Percentiles rank a stretch among this genome's conserved stretches.
Evolutionary conservation across 441 rosid species (phyloP).

Genomic region (Populus hybrid): DNA sequence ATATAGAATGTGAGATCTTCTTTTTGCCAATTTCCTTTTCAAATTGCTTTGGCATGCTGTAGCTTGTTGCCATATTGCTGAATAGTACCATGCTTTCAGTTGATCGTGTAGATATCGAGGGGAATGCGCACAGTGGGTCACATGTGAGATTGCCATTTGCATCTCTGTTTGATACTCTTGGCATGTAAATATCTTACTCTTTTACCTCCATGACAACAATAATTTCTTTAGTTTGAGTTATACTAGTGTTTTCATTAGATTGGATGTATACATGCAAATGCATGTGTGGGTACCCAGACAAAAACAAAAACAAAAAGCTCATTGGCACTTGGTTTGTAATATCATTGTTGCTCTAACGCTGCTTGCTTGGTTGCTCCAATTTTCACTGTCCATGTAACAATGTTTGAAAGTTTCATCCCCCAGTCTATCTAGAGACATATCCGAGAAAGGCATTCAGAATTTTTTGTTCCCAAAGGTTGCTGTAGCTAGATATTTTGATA

Average conservation of each 20-base stretch:
- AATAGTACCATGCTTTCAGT: constrained; percentile 47
- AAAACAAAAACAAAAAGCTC: not conserved
- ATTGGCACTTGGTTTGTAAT: not conserved
- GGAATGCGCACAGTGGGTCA: constrained; percentile 53
- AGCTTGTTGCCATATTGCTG: constrained; percentile 9
- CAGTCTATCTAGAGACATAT: not conserved
- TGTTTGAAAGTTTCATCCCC: not conserved
- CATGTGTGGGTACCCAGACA: not conserved
- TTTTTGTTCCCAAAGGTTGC: not conserved
- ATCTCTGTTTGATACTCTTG: constrained; percentile 87
- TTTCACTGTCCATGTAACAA: not conserved
- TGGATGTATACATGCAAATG: not conserved
- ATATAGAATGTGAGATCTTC: constrained; percentile 72
- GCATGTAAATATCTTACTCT: constrained; percentile 57
- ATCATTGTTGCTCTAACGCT: not conserved
- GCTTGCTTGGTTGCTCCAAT: not conserved
- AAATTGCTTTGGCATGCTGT: constrained; percentile 3
- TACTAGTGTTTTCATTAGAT: not conserved
- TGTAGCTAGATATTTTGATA: not conserved
- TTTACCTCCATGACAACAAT: not conserved
- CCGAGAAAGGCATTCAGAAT: not conserved
- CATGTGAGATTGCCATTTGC: constrained; percentile 87
- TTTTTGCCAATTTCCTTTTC: constrained; percentile 3
- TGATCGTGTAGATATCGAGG: constrained; percentile 84
- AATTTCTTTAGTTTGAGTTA: not conserved